Base-by-base conservation (phyloP, 2,329 filamentous ascomycete genomes). In the Trichoderma koningiopsis region DNA sequence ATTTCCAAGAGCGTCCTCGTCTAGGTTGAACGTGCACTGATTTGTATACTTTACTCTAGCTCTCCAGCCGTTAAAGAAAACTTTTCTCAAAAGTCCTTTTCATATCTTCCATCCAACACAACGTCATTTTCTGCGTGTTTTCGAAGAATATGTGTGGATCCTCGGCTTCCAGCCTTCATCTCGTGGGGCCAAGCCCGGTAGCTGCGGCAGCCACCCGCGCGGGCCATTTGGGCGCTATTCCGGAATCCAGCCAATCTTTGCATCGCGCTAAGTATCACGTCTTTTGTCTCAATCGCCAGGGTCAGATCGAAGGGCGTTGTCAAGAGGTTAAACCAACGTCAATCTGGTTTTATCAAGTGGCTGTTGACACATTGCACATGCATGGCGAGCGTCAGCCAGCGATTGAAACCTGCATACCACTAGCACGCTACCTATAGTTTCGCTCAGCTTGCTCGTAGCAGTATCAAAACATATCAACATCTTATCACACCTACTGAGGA, bases 121-220 rank as follows among this genome's bases (percentile, higher is more conserved):
- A 1, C 3, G 13, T 29, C 13, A 13, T 19, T 1, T 4, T n/a
- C 3, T 29, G 7, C 5, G 2, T 19, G 2, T 8, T 24, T 7
- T 33, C 7, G 16, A 35, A 29, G 7, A 14, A 7, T 16, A 5
- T 3, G 27, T 24, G 29, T 58, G 53, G 53, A 37, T 24, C 63
- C n/a, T 33, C 53, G 63, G 40, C 31, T 16, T 35, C n/a, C n/a
- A 40, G 33, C 11, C 27, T 37, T 49, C 63, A 59, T 3, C 29
- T 59, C 63, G 63, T 67, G 63, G 63, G 40, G 16, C 53, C 49
- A 7, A 37, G 27, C 55, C 63, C 63, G 58, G 63, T 24, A n/a
- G 57, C 13, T 49, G 40, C 63, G 27, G 55, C 56, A 59, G 63
- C 63, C 55, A 58, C 63, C 63, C 63, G 63, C n/a, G 24, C 55